Base-by-base conservation (phyloP, 805 yeast species). In the Sugiyamaella americana region DNA sequence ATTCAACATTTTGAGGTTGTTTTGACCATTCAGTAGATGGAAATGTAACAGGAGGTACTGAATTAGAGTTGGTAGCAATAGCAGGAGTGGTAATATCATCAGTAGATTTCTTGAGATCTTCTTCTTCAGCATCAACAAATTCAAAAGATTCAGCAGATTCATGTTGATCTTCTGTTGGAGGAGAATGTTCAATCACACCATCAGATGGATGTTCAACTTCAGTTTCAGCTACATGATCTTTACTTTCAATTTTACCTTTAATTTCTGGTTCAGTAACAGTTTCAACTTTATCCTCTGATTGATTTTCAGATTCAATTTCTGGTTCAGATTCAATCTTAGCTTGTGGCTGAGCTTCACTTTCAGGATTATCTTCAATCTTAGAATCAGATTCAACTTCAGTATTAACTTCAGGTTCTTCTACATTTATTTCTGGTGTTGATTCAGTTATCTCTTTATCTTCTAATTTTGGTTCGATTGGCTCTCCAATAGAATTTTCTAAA, bases 81-180 rank as follows among this genome's bases (percentile, higher is more conserved):
- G n/a, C n/a, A n/a, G n/a, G n/a, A n/a, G 49, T n/a, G n/a, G n/a
- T n/a, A n/a, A n/a, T n/a, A n/a, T n/a, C n/a, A 13, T 8, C 11
- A 26, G 32, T 26, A 26, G 32, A 26, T 13, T 26, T 26, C n/a
- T n/a, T n/a, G n/a, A n/a, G 36, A 30, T 52, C 59, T 21, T 37
- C 40, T 26, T 59, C 63, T 17, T 51, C 58, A 2, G 66, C 67
- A 37, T 63, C 63, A 16, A 64, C 67, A 52, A 63, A 63, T 56
- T 63, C 66, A 41, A 57, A 62, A 21, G 68, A 64, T 32, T 53
- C 57, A 19, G 54, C 39, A 4, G 56, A 46, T 10, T 41, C 52
- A 11, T 41, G 32, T 8, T 26, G 32, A 13, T 26, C 32, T 8
- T 26, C 32, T 13, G 32, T 8, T 8, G 32, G 11, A 8, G 32